These are phyloP conservation scores for Strobilomyces dryophilus DNA, from an alignment of 768 basidiomycete species.

Conservation along the genomic window DNA sequence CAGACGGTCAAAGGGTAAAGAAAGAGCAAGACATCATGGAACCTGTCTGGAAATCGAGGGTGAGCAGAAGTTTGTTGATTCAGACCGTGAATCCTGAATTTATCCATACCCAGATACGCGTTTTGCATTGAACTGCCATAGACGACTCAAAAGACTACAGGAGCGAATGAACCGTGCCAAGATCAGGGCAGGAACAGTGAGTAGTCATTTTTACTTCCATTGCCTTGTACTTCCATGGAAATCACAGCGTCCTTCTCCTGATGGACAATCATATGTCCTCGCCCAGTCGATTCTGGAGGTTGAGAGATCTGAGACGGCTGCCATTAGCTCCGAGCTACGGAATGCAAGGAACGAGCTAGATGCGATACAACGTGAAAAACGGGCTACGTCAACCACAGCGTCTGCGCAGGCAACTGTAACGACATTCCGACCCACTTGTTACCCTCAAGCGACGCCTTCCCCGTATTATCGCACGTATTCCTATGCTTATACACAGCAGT, in stretches of 20 bases:
- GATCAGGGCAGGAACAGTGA: constrained; percentile 54
- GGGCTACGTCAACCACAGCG: constrained; percentile 32
- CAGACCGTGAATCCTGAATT: constrained; percentile 2
- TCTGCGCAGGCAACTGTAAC: constrained; percentile 31
- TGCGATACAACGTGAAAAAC: constrained; percentile 65
- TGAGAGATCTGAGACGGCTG: constrained; percentile 59
- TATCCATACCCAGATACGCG: constrained; percentile 49
- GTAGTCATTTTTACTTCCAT: constrained; percentile 15
- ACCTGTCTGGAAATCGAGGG: constrained; percentile 50
- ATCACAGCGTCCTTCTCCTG: constrained; percentile 53
- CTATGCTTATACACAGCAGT: constrained; percentile 62
- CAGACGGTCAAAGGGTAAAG: constrained; percentile 53
- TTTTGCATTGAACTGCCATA: constrained; percentile 64
- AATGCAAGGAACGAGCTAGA: constrained; percentile 62
- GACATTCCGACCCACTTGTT: constrained; percentile 39
- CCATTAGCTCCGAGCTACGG: constrained; percentile 56
- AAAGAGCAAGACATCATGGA: constrained; percentile 47
- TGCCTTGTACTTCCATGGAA: constrained; percentile 1
- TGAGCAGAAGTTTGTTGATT: constrained; percentile 22
- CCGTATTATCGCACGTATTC: constrained; percentile 65
- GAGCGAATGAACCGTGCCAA: constrained; percentile 54
- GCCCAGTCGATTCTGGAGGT: constrained; percentile 61
- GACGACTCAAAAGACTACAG: constrained; percentile 51
- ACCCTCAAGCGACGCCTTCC: constrained; percentile 35
- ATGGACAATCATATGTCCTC: constrained; percentile 60